Evolutionary conservation across 768 basidiomycete species (phyloP).

Genomic region (Panaeolus papilionaceus): DNA sequence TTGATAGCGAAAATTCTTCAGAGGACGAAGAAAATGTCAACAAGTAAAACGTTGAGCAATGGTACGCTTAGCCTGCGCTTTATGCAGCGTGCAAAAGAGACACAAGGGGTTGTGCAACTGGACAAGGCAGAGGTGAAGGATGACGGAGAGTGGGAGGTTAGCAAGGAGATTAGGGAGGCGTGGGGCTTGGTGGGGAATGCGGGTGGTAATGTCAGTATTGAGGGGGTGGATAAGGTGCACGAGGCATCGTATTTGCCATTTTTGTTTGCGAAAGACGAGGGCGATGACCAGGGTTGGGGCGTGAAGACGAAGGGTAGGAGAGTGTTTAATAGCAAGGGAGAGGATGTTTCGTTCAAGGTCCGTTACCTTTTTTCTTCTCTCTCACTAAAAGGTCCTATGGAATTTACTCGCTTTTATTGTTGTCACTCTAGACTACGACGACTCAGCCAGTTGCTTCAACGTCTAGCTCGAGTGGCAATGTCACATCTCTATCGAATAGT

Average conservation of each 20-base stretch:
- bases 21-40: constrained; percentile 10
- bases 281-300: not conserved
- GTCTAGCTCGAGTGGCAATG: constrained; percentile 19
- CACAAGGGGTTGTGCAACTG: constrained; percentile 49
- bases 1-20: too few species aligned
- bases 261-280: constrained; percentile 46
- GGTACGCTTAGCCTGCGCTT: constrained; percentile 71
- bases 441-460: constrained; percentile 15
- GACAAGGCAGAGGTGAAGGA: constrained; percentile 64
- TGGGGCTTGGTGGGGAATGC: constrained; percentile 45
- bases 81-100: constrained; percentile 67
- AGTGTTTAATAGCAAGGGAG: constrained; percentile 57
- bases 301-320: constrained; percentile 49
- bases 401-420: constrained; percentile 4
- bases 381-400: not conserved
- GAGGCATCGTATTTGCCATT: constrained; percentile 74
- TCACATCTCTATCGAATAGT: constrained; percentile 35
- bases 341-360: constrained; percentile 42
- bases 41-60: constrained; percentile 62
- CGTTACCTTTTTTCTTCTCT: not conserved
- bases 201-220: constrained; percentile 2
- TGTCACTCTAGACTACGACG: not conserved
- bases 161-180: constrained; percentile 55
- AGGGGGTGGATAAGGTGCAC: constrained; percentile 36
- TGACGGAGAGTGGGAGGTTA: constrained; percentile 70